phyloP scores from a whole-genome alignment of 2,329 filamentous ascomycete species.

The Stagonosporopsis rhizophila region DNA sequence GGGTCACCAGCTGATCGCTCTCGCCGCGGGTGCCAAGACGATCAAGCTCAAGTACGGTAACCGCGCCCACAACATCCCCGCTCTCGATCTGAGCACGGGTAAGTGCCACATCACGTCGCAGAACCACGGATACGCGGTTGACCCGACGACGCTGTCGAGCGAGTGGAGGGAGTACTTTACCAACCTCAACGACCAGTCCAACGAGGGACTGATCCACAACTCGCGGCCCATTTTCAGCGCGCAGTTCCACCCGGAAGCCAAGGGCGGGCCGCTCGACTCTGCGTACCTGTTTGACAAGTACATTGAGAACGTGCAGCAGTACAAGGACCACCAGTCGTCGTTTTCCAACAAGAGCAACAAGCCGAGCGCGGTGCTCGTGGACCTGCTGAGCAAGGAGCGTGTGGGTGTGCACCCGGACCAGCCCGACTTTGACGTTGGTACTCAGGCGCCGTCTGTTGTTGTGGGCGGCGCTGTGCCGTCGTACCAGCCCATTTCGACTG shows the following conservation, averaged over 20 bases:
- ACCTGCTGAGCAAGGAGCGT: slow-evolving; percentile 91
- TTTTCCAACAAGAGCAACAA: slow-evolving; percentile 82
- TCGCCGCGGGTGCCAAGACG: slow-evolving; percentile 86
- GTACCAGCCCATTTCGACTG: slow-evolving; percentile 45
- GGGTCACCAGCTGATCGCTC: slow-evolving; percentile 92
- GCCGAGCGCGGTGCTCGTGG: slow-evolving; percentile 85
- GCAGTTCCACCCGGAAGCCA: slow-evolving; percentile 98
- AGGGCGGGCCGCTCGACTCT: slow-evolving; percentile 95
- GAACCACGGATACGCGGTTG: slow-evolving; percentile 97
- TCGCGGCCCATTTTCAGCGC: slow-evolving; percentile 96
- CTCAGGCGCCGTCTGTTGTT: slow-evolving; percentile 36
- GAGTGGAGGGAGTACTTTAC: slow-evolving; percentile 99
- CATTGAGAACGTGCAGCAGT: slow-evolving; percentile 84
- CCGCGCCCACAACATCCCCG: slow-evolving; percentile 97
- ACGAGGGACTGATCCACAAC: slow-evolving; percentile 97
- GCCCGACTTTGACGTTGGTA: slow-evolving; percentile 41
- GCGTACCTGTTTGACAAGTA: slow-evolving; percentile 97
- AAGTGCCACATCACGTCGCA: slow-evolving; percentile 98
- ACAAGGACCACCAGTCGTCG: slow-evolving; percentile 81
- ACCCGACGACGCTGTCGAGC: slow-evolving; percentile 77
- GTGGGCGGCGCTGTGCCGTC: slow-evolving; percentile 39
- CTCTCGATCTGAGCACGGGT: slow-evolving; percentile 90
- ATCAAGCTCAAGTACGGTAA: slow-evolving; percentile 99
- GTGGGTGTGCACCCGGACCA: slow-evolving; percentile 73
- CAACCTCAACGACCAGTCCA: slow-evolving; percentile 96